Percentiles rank a stretch among this genome's conserved stretches.
These are phyloP conservation scores for Cordyceps militaris DNA, from an alignment of 2,329 filamentous ascomycete species.

Conservation along the genomic window DNA sequence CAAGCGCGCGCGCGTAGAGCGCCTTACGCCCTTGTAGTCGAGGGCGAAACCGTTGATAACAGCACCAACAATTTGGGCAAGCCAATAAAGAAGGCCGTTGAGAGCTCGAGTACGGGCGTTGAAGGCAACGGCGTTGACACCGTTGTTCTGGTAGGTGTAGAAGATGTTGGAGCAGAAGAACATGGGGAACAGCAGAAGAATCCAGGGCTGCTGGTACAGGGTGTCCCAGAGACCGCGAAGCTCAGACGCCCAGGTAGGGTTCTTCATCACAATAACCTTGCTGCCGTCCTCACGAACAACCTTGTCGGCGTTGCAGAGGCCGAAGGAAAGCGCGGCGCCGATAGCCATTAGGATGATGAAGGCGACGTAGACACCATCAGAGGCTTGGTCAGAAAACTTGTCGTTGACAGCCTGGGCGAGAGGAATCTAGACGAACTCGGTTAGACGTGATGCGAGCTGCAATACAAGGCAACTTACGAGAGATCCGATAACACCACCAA, in stretches of 20 bases:
- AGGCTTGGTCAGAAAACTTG: conserved; percentile 39
- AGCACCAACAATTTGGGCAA: conserved; percentile 48
- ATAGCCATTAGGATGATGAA: conserved; percentile 77
- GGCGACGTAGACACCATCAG: conserved; percentile 77
- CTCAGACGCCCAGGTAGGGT: conserved; percentile 75
- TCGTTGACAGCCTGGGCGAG: conserved; percentile 63
- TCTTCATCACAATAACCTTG: conserved; percentile 80
- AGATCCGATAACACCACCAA: conserved; percentile 81
- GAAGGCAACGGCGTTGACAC: conserved; percentile 47
- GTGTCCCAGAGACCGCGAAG: conserved; percentile 64
- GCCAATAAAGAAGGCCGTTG: conserved; percentile 48
- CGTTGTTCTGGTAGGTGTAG: conserved; percentile 51
- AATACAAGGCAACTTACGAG: conserved; percentile 33
- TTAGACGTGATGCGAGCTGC: not conserved
- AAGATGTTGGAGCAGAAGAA: conserved; percentile 51
- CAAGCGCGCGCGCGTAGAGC: conserved; percentile 37
- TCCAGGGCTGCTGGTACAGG: conserved; percentile 58
- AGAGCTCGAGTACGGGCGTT: conserved; percentile 48
- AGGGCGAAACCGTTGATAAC: conserved; percentile 39
- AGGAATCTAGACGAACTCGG: conserved; percentile 45
- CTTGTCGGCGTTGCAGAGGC: conserved; percentile 62
- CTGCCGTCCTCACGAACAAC: conserved; percentile 73
- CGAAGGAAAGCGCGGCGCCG: conserved; percentile 63
- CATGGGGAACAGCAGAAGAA: conserved; percentile 40
- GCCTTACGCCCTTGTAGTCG: conserved; percentile 35